Percentiles rank a stretch among this genome's conserved stretches.
Evolutionary conservation across 1,139 yeast genomes (phyloP).

Genomic region (Spencermartinsiella ligniputridi): DNA sequence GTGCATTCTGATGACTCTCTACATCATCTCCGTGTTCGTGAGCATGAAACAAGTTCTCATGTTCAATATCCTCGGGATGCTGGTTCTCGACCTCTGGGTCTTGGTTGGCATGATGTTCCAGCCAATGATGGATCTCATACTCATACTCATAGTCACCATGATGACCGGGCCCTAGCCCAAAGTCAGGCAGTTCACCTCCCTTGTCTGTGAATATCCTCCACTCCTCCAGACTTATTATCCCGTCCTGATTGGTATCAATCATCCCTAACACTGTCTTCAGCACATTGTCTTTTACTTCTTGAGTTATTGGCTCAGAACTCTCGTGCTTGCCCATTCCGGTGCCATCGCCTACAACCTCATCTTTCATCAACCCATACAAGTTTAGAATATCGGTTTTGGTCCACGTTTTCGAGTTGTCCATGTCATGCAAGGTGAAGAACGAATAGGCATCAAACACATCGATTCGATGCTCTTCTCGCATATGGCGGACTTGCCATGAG

Average conservation of each 20-base stretch:
- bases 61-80: slow-evolving; percentile 88
- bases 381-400: slow-evolving; percentile 59
- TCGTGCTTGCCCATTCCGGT: slow-evolving; percentile 84
- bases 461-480: slow-evolving; percentile 80
- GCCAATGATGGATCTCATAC: slow-evolving; percentile 95
- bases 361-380: slow-evolving; percentile 73
- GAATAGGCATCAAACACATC: slow-evolving; percentile 69
- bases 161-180: slow-evolving; percentile 95
- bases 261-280: slow-evolving; percentile 50
- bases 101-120: slow-evolving; percentile 67
- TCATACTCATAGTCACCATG: slow-evolving; percentile 93
- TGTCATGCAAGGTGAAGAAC: slow-evolving; percentile 81
- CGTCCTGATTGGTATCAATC: slow-evolving; percentile 66
- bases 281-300: slow-evolving; percentile 53
- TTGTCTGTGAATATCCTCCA: slow-evolving; percentile 58
- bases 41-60: slow-evolving; percentile 81
- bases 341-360: slow-evolving; percentile 77
- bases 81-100: slow-evolving; percentile 80
- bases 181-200: slow-evolving; percentile 82
- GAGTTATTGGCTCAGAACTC: slow-evolving; percentile 53
- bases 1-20: slow-evolving; percentile 38
- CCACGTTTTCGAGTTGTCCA: slow-evolving; percentile 44
- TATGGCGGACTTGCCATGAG: slow-evolving; percentile 53
- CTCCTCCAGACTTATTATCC: slow-evolving; percentile 60
- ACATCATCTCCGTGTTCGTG: slow-evolving; percentile 69